phyloP scores from a whole-genome alignment of 2,329 filamentous ascomycete genomes.

The Trichoderma atroviride region DNA sequence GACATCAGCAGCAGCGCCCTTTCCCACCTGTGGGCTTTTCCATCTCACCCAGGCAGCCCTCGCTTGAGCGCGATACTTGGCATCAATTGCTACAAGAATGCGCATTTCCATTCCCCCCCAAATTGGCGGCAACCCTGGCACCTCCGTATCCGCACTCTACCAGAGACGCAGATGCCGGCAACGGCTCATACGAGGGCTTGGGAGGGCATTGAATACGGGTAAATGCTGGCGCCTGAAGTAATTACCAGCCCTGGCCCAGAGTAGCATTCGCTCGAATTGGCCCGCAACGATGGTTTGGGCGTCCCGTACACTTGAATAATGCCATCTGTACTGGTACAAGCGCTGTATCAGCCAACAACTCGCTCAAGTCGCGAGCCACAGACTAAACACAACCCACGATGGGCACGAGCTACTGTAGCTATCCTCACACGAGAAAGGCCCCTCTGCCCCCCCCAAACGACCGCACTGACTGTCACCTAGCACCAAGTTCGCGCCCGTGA shows the following conservation, averaged over 20 bases:
- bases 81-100: background rate
- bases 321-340: background rate
- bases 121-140: background rate
- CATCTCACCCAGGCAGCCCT: background rate
- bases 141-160: conserved; percentile 20
- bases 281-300: background rate
- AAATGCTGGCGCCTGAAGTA: conserved; percentile 8
- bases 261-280: conserved; percentile 10
- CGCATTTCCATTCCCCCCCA: background rate
- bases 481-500: background rate
- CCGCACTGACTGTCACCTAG: background rate
- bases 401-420: background rate
- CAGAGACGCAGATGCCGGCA: conserved; percentile 18
- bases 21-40: background rate
- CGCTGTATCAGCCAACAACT: background rate
- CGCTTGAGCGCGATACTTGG: background rate
- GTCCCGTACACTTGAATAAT: background rate
- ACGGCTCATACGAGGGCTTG: conserved; percentile 5
- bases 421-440: background rate
- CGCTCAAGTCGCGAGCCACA: background rate
- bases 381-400: background rate
- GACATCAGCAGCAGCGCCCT: conserved; percentile 14
- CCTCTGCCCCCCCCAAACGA: background rate
- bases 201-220: conserved; percentile 12
- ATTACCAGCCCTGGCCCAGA: conserved; percentile 17